These are phyloP conservation scores for Kwoniella sp. DNA, from an alignment of 768 basidiomycete genomes.

Conservation along the genomic window DNA sequence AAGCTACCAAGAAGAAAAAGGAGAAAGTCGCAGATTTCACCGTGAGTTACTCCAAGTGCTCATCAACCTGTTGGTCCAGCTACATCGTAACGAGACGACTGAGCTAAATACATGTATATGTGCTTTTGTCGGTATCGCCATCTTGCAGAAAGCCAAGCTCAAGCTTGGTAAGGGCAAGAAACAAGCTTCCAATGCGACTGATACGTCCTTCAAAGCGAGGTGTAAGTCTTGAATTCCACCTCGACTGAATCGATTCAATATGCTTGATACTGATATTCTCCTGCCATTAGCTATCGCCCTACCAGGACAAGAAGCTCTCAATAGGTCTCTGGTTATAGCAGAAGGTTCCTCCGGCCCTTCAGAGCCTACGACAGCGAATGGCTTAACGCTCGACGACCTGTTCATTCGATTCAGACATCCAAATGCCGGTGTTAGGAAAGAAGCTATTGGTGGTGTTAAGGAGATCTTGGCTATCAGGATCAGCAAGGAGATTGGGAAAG, in stretches of 20 bases:
- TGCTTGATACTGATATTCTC: background rate
- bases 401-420: constrained; percentile 80
- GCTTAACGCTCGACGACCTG: constrained; percentile 74
- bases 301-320: constrained; percentile 69
- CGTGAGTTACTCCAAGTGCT: constrained; percentile 61
- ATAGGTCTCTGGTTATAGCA: constrained; percentile 58
- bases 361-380: constrained; percentile 73
- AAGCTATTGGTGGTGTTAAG: constrained; percentile 57
- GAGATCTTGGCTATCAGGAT: constrained; percentile 35
- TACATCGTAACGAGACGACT: no score
- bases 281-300: constrained; percentile 73
- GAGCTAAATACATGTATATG: no score
- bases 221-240: constrained; percentile 65
- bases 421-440: constrained; percentile 72
- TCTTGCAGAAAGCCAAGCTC: constrained; percentile 94
- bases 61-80: no score
- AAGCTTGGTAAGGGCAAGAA: constrained; percentile 96
- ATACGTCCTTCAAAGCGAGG: constrained; percentile 93
- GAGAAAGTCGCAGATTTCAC: constrained; percentile 86
- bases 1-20: constrained; percentile 80
- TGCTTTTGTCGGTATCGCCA: no score
- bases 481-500: constrained; percentile 46
- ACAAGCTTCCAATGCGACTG: constrained; percentile 76
- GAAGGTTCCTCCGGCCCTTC: constrained; percentile 34
- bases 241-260: no score